Base-by-base conservation (phyloP, 305 asterid genomes). In the Fraxinus paxiana region DNA sequence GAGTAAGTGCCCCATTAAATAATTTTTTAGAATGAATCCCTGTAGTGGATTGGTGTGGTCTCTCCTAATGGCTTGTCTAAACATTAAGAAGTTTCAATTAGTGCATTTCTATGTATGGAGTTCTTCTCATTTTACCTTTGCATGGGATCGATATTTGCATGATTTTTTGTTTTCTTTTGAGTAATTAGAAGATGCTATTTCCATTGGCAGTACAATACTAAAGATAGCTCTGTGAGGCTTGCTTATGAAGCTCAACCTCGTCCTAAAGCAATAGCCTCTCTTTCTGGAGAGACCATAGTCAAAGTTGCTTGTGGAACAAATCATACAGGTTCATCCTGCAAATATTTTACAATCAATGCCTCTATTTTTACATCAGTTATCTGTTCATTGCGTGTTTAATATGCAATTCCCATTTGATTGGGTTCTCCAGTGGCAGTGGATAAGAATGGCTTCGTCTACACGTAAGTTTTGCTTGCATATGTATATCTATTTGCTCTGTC, bases 231-330 rank as follows among this genome's bases (percentile, higher is more conserved):
- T 35, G 99, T 96, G 82, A 91, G 74, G 88, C 98, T 96, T 87
- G 99, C 96, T 74, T 96, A 96, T 88, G 98, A 96, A 89, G 94
- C 99, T 84, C 99, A 96, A 87, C 97, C 98, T 71, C 94, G 92
- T 73, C 99, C 99, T 76, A 90, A 73, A 87, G 97, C 97, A 54
- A 89, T 96, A 82, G 92, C 95, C 59, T 84, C 97, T 85, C 91
- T 96, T 83, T 80, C 99, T 13, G 97, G 97, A 73, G 97, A 92
- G 87, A 92, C 97, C 75, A 88, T 96, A 75, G 97, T 91, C 65
- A 96, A 96, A 89, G 98, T 87, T 81, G 98, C 98, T 51, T 94
- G 98, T 79, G 99, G 99, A 88, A 84, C 90, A 84, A 96, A 96
- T 88, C 99, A 96, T 88, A 91, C 99, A 86, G 99, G 99, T 94